Evolutionary conservation across 2,329 filamentous ascomycete species (phyloP), one percentile per base, ranked within the genome.

Genomic region (Polychaeton citri): DNA sequence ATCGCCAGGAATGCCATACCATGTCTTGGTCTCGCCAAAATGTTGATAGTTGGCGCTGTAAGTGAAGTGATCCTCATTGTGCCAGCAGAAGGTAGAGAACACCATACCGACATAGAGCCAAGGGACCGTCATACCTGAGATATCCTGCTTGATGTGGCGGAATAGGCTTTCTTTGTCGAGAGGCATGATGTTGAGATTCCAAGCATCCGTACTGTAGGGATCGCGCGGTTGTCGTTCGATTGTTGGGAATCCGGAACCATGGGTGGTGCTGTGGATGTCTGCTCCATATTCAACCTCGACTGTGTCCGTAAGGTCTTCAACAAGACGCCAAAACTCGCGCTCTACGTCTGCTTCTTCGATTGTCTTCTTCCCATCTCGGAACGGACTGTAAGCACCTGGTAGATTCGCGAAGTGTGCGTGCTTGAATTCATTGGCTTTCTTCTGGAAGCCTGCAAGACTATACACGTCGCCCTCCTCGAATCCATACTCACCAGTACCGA

Each of bases 81-180:
- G 90, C 90, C 90, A 98, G 60, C 90, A 98, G 54, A 98, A 98
- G 0, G 90, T 96, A 0, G 90, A 98, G 57, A 98, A 98, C 26
- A 93, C 92, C 90, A 98, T 98, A 42, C 90, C 90, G 3, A 98
- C 90, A 54, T 98, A 98, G 3, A 98, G 76, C 90, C 90, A 98
- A 1, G 90, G 90, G 6, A 98, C 88, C 0, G 90, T 98, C 90
- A 98, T 98, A 24, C 90, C 90, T 2, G 90, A 96, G 36, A 98
- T 92, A 53, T 98, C 90, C 0, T 88, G 85, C 58, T 96, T 96
- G 66, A 98, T 96, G 50, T 98, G 84, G 33, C 88, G 76, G 65
- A 98, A 98, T 1, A 98, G 66, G 33, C 87, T 95, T 35, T 96
- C 88, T 1, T 81, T 76, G 45, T 94, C 79, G 35, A 96, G 76